Conservation (phyloP, 163 green algal species). For the Volvox carteri region DNA sequence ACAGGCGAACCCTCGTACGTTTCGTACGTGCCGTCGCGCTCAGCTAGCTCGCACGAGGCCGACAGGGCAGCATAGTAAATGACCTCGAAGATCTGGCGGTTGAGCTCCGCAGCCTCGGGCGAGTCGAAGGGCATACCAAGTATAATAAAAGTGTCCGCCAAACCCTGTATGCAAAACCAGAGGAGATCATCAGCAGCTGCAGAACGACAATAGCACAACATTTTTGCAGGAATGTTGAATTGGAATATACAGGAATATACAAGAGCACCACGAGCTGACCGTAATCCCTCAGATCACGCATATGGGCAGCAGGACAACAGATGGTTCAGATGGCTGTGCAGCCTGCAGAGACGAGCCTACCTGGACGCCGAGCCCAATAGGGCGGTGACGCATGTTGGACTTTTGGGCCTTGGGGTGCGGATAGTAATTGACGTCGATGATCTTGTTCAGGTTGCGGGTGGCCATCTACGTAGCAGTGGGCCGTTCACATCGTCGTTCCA, state of each 20-base stretch:
- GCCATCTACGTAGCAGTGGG: slow-evolving; percentile 42
- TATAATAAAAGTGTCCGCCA: slow-evolving; percentile 99
- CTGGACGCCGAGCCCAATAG: slow-evolving; percentile 98
- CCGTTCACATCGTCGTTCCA: too few relatives aligned
- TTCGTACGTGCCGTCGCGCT: slow-evolving; percentile 90
- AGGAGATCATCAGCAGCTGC: too few relatives aligned
- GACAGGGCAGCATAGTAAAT: slow-evolving; percentile 96
- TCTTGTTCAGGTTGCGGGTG: slow-evolving; percentile 91
- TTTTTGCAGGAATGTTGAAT: too few relatives aligned
- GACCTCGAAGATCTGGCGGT: slow-evolving; percentile 98
- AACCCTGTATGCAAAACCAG: slow-evolving; percentile 80
- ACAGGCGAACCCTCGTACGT: slow-evolving; percentile 95
- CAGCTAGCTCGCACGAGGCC: slow-evolving; percentile 89
- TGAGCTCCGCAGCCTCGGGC: slow-evolving; percentile 91
- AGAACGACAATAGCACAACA: too few relatives aligned
- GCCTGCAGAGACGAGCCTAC: slow-evolving; percentile 50
- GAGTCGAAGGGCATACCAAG: slow-evolving; percentile 98
- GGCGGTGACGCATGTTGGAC: slow-evolving; percentile 98
- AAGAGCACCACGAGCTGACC: too few relatives aligned
- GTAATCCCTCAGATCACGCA: too few relatives aligned
- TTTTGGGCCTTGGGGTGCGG: slow-evolving; percentile 89
- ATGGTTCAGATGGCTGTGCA: too few relatives aligned
- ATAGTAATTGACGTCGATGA: slow-evolving; percentile 99
- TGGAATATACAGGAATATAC: too few relatives aligned
- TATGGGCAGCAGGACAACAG: too few relatives aligned